Percentiles rank a stretch among this genome's conserved stretches.
Evolutionary conservation across 2,329 filamentous ascomycete genomes (phyloP).

Genomic region (Thermoascus crustaceus): DNA sequence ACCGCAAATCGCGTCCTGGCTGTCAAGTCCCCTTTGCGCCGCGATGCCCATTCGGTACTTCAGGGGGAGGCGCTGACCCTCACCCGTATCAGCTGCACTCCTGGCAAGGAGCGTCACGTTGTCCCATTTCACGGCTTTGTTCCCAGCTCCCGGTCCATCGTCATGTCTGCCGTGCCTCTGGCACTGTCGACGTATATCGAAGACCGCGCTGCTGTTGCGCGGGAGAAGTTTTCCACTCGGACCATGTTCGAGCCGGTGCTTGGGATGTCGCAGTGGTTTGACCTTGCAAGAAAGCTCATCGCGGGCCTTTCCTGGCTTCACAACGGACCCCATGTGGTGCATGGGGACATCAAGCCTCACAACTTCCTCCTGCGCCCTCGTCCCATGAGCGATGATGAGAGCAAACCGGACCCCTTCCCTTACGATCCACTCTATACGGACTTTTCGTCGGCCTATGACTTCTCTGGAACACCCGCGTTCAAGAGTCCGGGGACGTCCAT

Average conservation of each 20-base stretch:
- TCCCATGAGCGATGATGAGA: constrained; percentile 6
- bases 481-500: constrained; percentile 16
- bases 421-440: constrained; percentile 38
- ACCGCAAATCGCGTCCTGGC: constrained; percentile 29
- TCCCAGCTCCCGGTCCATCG: constrained; percentile 28
- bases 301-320: constrained; percentile 38
- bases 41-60: constrained; percentile 34
- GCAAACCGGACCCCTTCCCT: constrained; percentile 17
- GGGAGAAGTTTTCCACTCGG: constrained; percentile 27
- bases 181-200: constrained; percentile 36
- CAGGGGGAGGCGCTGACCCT: constrained; percentile 36
- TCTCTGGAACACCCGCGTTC: constrained; percentile 9
- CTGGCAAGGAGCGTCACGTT: constrained; percentile 27
- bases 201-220: constrained; percentile 21
- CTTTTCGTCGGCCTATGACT: constrained; percentile 35
- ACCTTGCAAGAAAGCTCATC: constrained; percentile 34
- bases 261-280: constrained; percentile 32
- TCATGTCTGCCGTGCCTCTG: constrained; percentile 38
- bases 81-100: constrained; percentile 27
- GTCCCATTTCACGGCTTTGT: constrained; percentile 41
- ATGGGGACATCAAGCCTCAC: constrained; percentile 31
- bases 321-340: constrained; percentile 30
- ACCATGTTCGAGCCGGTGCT: constrained; percentile 41
- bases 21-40: constrained; percentile 36
- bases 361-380: constrained; percentile 24